Conservation (phyloP, 2,329 filamentous ascomycete genomes). For the Aspergillus thermomutatus region DNA sequence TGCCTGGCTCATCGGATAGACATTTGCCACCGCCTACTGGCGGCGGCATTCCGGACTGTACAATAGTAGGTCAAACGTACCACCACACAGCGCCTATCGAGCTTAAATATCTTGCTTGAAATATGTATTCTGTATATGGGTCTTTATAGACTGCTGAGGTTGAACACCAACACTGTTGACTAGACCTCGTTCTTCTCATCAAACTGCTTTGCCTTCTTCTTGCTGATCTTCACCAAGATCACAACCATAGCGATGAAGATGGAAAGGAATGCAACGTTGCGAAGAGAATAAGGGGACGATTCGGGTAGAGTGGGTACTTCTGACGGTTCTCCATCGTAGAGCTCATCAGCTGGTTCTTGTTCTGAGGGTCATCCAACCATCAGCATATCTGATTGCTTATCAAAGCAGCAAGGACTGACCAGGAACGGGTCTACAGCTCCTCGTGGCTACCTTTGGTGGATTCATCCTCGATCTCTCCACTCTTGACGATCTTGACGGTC, state of each 20-base stretch:
- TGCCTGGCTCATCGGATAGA: not conserved
- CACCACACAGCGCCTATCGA: not conserved
- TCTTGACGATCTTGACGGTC: slow-evolving; percentile 63
- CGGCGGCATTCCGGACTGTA: not conserved
- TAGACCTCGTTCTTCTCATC: slow-evolving; percentile 18
- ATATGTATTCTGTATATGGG: not conserved
- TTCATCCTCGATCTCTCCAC: slow-evolving; percentile 52
- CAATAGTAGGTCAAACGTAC: not conserved
- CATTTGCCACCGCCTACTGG: not conserved
- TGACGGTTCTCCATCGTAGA: slow-evolving; percentile 8
- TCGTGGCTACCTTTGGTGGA: slow-evolving; percentile 61
- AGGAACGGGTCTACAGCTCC: slow-evolving; percentile 54
- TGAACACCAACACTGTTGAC: not conserved
- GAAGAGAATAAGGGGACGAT: slow-evolving; percentile 6
- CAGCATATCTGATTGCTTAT: slow-evolving; percentile 27
- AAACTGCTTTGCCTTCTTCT: slow-evolving; percentile 6
- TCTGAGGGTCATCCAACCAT: slow-evolving; percentile 27
- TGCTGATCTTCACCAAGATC: slow-evolving; percentile 11
- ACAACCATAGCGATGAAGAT: slow-evolving; percentile 18
- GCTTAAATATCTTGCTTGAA: not conserved
- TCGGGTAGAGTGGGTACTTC: slow-evolving; percentile 9
- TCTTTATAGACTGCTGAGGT: not conserved
- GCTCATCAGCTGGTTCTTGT: slow-evolving; percentile 6
- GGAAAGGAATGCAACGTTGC: slow-evolving; percentile 15
- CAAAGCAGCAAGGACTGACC: slow-evolving; percentile 23